Evolutionary conservation across 352 stramenopile species (phyloP).

Genomic region (Globisporangium rhizosaccharum): DNA sequence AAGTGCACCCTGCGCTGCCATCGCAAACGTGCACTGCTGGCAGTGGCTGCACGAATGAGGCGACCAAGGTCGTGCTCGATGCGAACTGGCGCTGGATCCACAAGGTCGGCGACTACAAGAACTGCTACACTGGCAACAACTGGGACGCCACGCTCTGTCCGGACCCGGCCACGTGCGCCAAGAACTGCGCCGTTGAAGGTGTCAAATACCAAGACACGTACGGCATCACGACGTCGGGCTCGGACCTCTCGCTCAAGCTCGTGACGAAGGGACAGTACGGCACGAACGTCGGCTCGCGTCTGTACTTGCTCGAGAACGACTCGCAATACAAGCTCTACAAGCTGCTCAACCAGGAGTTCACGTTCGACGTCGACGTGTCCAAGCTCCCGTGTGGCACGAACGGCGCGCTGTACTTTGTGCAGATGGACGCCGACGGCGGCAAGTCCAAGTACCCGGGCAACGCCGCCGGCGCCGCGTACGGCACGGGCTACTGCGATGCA

Average conservation of each 20-base stretch:
- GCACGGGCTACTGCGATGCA: slow-evolving; percentile 70
- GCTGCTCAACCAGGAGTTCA: slow-evolving; percentile 71
- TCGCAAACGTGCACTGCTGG: slow-evolving; percentile 39
- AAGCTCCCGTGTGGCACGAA: slow-evolving; percentile 63
- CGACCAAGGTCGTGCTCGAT: slow-evolving; percentile 61
- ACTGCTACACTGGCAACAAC: slow-evolving; percentile 59
- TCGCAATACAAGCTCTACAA: slow-evolving; percentile 56
- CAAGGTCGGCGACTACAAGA: slow-evolving; percentile 53
- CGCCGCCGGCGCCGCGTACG: slow-evolving; percentile 50
- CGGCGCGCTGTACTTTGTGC: slow-evolving; percentile 72
- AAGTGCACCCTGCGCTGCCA: slow-evolving; percentile 46
- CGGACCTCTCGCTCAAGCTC: slow-evolving; percentile 45
- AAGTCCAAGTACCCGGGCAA: slow-evolving; percentile 39
- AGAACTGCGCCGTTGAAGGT: slow-evolving; percentile 62
- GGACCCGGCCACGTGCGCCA: slow-evolving; percentile 34
- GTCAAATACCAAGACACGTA: slow-evolving; percentile 61
- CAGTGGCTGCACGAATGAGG: slow-evolving; percentile 31
- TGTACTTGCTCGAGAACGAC: slow-evolving; percentile 47
- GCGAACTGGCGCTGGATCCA: slow-evolving; percentile 73
- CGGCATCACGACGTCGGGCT: slow-evolving; percentile 43
- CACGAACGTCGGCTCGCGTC: slow-evolving; percentile 55
- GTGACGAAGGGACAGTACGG: slow-evolving; percentile 51
- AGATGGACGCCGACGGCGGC: slow-evolving; percentile 62
- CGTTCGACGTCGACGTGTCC: slow-evolving; percentile 62
- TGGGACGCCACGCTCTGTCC: slow-evolving; percentile 54